Percentiles rank a stretch among this genome's conserved stretches.
Conservation (phyloP, 2,329 filamentous ascomycete species). For the Knoxdaviesia capensis region DNA sequence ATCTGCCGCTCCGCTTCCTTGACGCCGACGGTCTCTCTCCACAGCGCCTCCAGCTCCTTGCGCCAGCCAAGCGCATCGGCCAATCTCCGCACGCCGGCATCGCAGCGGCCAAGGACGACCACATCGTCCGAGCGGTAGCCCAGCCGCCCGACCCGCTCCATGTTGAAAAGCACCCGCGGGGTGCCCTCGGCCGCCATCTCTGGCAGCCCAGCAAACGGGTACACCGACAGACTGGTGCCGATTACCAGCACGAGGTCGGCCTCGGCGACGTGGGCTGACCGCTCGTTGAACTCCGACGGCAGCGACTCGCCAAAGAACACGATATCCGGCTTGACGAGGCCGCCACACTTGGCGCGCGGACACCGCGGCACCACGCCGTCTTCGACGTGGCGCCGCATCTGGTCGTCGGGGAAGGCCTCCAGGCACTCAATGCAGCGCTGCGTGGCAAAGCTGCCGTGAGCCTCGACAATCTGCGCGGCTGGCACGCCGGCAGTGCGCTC, state of each 20-base stretch:
- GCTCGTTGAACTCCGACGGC: constrained; percentile 15
- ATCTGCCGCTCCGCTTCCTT: constrained; percentile 31
- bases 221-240: constrained; percentile 73
- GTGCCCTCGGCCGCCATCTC: constrained; percentile 35
- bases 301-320: constrained; percentile 77
- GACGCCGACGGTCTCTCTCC: constrained; percentile 47
- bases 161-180: constrained; percentile 74
- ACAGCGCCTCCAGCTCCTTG: constrained; percentile 60
- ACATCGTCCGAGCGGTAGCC: constrained; percentile 72
- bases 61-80: constrained; percentile 70
- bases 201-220: constrained; percentile 74
- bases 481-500: constrained; percentile 77
- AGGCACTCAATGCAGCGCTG: constrained; percentile 87
- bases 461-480: constrained; percentile 65
- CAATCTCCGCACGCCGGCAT: constrained; percentile 58
- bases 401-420: constrained; percentile 44
- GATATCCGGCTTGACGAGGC: constrained; percentile 82
- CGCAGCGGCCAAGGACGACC: constrained; percentile 62
- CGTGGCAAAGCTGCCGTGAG: constrained; percentile 83
- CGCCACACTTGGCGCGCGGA: constrained; percentile 37
- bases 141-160: constrained; percentile 61
- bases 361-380: constrained; percentile 54
- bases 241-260: constrained; percentile 71
- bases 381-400: constrained; percentile 52
- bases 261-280: constrained; percentile 25